Percentiles rank a stretch among this genome's conserved stretches.
Evolutionary conservation across 345 rosid genomes (phyloP).

Genomic region (Eucalyptus pauciflora): DNA sequence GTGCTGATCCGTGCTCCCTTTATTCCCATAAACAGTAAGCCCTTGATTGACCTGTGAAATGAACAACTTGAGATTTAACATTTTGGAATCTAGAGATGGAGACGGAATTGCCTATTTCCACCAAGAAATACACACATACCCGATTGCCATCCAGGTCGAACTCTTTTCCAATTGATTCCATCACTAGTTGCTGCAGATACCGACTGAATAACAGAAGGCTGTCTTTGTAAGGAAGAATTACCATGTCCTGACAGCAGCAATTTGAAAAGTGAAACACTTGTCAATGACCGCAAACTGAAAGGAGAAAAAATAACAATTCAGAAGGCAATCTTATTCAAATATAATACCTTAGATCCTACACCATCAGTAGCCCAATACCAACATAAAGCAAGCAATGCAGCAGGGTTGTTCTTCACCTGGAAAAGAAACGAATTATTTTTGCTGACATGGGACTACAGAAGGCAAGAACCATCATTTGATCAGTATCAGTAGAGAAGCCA

Average conservation of each 20-base stretch:
- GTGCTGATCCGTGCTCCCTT: conserved; percentile 99
- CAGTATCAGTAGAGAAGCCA: neutral
- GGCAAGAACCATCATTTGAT: neutral
- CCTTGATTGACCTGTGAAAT: conserved; percentile 90
- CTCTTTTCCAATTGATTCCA: conserved; percentile 99
- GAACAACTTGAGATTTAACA: neutral
- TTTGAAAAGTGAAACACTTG: neutral
- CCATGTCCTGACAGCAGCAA: conserved; percentile 75
- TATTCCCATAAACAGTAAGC: conserved; percentile 89
- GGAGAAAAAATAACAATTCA: neutral
- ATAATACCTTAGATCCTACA: conserved; percentile 78
- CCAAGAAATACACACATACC: conserved; percentile 20
- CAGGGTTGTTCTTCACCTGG: conserved; percentile 85
- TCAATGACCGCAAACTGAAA: neutral
- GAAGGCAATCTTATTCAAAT: neutral
- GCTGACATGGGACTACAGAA: neutral
- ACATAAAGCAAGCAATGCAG: conserved; percentile 86
- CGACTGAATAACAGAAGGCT: conserved; percentile 87
- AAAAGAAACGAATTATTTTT: neutral
- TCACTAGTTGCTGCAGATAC: conserved; percentile 93
- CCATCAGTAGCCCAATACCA: conserved; percentile 98
- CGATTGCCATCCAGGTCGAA: conserved; percentile 89
- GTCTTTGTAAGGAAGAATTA: conserved; percentile 97
- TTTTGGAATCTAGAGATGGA: neutral
- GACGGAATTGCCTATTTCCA: neutral